Base-by-base conservation (phyloP, 257 asterid genomes). In the Solanum bukasovii region DNA sequence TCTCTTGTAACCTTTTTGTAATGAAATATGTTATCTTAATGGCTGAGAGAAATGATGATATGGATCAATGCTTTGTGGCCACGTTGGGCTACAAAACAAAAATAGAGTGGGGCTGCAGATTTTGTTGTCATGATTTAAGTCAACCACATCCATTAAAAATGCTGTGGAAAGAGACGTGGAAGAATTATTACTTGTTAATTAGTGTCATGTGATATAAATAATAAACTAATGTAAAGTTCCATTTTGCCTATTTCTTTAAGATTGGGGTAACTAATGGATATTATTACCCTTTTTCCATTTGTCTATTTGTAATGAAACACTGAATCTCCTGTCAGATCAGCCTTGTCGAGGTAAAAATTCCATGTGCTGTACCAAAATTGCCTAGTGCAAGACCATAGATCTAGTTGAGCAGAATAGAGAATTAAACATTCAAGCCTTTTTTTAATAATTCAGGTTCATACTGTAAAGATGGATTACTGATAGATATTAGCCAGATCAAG, bases 401-500 rank as follows among this genome's bases (percentile, higher is more conserved):
- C 23, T 31, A 27, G 35, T 68, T 13, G 74, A 68, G 21, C 37
- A 27, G 75, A 68, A 29, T 5, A 68, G 18, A 27, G 37, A 68
- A 68, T 29, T 13, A 14, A 12, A 12, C 6, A 12, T 68, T 12
- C 21, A 27, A n/a, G 33, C 44, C 44, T 40, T 40, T 40, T 40
- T 42, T 42, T 46, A 46, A 49, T 49, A 49, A 49, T 49, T 49
- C 59, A 49, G 21, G 44, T 38, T 42, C 49, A 42, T 42, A 12
- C 35, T 34, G 35, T 34, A 34, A 34, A 34, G 6, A 34, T 72
- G 46, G 87, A 46, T 9, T 90, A 70, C 86, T 13, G 13, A 40
- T 63, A 74, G 87, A 11, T 90, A 91, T 63, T 90, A 89, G 31
- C 94, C 93, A 8, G 34, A 87, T 82, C 89, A 91, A 91, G 93